Conservation (phyloP, 2,329 filamentous ascomycete species). For the Hypoxylon sp. region DNA sequence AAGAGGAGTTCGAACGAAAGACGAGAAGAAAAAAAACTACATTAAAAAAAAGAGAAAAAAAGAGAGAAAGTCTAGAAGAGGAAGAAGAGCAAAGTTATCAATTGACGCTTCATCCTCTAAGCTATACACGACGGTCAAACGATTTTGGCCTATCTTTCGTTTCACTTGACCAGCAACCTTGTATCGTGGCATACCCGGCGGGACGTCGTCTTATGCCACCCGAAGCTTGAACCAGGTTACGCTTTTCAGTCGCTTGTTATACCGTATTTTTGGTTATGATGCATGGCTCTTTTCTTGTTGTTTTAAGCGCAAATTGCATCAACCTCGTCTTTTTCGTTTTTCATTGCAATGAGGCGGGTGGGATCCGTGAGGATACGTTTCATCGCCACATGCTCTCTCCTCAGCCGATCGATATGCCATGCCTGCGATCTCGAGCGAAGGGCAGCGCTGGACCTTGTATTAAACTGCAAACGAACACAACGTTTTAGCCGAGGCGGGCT, state of each 20-base stretch:
- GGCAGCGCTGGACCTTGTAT: conserved; percentile 14
- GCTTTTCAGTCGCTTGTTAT: conserved; percentile 19
- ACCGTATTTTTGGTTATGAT: conserved; percentile 17
- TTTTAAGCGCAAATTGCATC: conserved; percentile 1
- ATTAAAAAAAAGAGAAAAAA: conserved; percentile 24
- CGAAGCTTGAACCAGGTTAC: conserved; percentile 2
- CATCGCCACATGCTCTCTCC: conserved; percentile 6
- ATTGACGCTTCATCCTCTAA: conserved; percentile 29
- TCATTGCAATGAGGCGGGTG: conserved; percentile 18
- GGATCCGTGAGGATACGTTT: conserved; percentile 45
- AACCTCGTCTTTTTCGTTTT: conserved; percentile 9
- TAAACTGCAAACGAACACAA: conserved; percentile 17
- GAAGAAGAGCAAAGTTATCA: conserved; percentile 18
- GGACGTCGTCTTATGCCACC: not conserved
- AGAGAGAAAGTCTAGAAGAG: conserved; percentile 15
- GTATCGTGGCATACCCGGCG: conserved; percentile 1
- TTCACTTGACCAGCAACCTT: conserved; percentile 15
- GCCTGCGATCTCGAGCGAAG: not conserved
- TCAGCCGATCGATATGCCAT: not conserved
- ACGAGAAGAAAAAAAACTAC: conserved; percentile 23
- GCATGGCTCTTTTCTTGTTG: conserved; percentile 8
- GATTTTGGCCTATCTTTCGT: conserved; percentile 14
- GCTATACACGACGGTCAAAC: conserved; percentile 3
- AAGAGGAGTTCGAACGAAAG: not conserved
- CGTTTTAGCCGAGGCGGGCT: conserved; percentile 23